phyloP scores from a whole-genome alignment of 306 rosid genomes.

The Dalbergia cultrata region DNA sequence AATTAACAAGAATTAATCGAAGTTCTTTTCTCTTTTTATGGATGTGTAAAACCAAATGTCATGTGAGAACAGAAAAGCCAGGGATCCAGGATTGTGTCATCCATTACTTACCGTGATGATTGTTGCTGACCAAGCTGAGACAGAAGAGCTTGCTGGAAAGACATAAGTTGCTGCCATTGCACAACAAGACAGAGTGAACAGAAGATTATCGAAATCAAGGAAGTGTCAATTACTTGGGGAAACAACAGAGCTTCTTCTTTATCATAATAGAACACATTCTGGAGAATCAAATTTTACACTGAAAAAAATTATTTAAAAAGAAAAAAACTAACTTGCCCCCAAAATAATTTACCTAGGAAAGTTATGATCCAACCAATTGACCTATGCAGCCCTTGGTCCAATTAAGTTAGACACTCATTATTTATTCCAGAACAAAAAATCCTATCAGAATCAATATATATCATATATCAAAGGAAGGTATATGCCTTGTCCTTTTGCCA shows the following conservation, averaged over 20 bases:
- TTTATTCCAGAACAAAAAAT: slow-evolving; percentile 38
- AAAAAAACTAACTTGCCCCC: neutral
- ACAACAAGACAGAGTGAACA: neutral
- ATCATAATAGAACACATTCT: slow-evolving; percentile 16
- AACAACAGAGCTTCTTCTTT: slow-evolving; percentile 13
- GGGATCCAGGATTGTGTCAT: slow-evolving; percentile 37
- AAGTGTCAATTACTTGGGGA: neutral
- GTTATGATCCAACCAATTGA: slow-evolving; percentile 24
- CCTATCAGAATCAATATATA: neutral
- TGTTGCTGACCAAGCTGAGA: slow-evolving; percentile 71
- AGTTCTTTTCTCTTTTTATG: slow-evolving; percentile 9
- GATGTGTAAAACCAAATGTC: neutral
- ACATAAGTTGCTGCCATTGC: slow-evolving; percentile 67
- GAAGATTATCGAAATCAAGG: slow-evolving; percentile 28
- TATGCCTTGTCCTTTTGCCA: too few species aligned
- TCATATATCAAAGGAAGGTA: too few species aligned
- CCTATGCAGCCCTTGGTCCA: slow-evolving; percentile 13
- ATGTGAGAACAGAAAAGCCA: slow-evolving; percentile 31
- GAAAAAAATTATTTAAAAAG: neutral
- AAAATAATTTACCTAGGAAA: neutral
- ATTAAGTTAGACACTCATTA: slow-evolving; percentile 10
- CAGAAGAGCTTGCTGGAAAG: slow-evolving; percentile 72
- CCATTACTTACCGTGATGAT: slow-evolving; percentile 72
- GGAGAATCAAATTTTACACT: neutral
- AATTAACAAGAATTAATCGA: slow-evolving; percentile 28